Percentiles rank a stretch among this genome's conserved stretches.
Conservation (phyloP, 306 rosid species). For the Abrus pulchellus region DNA sequence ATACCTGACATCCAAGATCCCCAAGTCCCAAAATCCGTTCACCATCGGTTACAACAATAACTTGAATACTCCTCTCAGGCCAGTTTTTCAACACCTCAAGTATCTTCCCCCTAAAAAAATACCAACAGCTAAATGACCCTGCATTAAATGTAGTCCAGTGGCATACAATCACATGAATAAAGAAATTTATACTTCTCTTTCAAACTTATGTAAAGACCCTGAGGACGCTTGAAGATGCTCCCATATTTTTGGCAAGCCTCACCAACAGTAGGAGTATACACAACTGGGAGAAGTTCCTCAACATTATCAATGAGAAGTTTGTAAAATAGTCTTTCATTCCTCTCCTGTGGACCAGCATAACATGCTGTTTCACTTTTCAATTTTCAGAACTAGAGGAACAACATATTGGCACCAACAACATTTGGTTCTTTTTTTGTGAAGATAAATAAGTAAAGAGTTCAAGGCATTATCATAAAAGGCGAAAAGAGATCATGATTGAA, state of each 20-base stretch:
- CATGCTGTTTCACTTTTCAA: conserved; percentile 9
- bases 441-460: not conserved
- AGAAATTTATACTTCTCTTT: conserved; percentile 28
- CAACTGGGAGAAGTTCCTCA: conserved; percentile 31
- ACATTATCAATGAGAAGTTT: conserved; percentile 27
- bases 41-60: conserved; percentile 74
- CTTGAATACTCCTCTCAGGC: conserved; percentile 22
- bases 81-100: conserved; percentile 31
- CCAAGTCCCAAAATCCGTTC: conserved; percentile 92
- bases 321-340: conserved; percentile 23
- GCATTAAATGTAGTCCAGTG: not conserved
- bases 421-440: not conserved
- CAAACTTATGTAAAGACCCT: conserved; percentile 32
- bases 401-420: not conserved
- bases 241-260: conserved; percentile 35
- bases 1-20: conserved; percentile 92
- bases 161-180: not conserved
- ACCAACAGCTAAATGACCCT: not conserved
- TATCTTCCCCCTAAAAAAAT: conserved; percentile 5
- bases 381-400: not conserved
- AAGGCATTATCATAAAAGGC: not conserved
- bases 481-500: not conserved
- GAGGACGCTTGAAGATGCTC: conserved; percentile 33
- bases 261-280: conserved; percentile 26
- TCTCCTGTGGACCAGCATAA: conserved; percentile 8